Base-by-base conservation (phyloP, 345 rosid species). In the Pugionium dolabratum region DNA sequence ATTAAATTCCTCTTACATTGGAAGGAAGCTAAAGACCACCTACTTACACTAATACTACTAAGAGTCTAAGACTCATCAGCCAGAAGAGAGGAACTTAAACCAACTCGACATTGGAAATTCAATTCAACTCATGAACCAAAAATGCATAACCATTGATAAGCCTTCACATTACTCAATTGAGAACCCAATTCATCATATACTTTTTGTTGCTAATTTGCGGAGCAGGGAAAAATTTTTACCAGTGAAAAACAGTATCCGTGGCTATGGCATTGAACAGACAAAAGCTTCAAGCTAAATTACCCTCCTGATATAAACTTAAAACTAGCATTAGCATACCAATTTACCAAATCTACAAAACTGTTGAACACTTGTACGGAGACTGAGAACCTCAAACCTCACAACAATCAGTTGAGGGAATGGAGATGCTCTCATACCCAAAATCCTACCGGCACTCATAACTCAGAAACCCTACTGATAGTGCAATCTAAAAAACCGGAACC, bases 391-490 rank as follows among this genome's bases (percentile, higher is more conserved):
- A 4, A 56, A 45, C 55, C 33, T 47, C 51, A 40, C n/a, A 46
- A 46, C 7, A 41, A 31, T 59, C 43, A 67, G 25, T 25, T 58
- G 9, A 49, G 29, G 7, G 11, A 18, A 43, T 35, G 9, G 9
- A 48, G 33, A 58, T 31, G 25, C 47, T 56, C 47, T 56, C n/a
- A 34, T 30, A 47, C 34, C 54, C 48, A 18, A 48, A 57, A 57
- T 41, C 28, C 59, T 45, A 25, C 29, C 29, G 8, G 50, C 8
- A 25, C 6, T 30, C 42, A 11, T 3, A 58, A 9, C 41, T 42
- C 45, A 42, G 60, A 72, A 64, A 58, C 71, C 4, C 53, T 49
- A 65, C 61, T 66, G 49, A 30, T 8, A 66, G 66, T 59, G 61
- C 44, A 73, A 73, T 46, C 62, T 9, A 64, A 43, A 5, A 48